Percentiles rank a stretch among this genome's conserved stretches.
Conservation (phyloP, 768 basidiomycete genomes). For the Mycena polygramma region DNA sequence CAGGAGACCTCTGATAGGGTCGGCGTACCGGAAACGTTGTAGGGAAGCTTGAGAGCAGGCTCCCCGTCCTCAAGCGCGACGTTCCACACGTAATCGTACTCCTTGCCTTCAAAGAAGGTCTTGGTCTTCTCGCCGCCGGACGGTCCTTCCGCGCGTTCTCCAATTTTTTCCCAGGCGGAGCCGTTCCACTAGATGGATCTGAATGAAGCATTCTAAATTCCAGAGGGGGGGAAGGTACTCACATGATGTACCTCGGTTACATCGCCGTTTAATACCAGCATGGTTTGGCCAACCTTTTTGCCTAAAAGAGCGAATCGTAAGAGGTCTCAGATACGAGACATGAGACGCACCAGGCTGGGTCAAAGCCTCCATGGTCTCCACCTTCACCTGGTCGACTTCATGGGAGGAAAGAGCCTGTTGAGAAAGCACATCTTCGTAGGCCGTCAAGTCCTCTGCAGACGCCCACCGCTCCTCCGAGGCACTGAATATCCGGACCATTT, state of each 20-base stretch:
- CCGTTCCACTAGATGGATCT: slow-evolving; percentile 79
- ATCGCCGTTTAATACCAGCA: slow-evolving; percentile 88
- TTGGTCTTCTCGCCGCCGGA: slow-evolving; percentile 93
- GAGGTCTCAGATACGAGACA: background rate
- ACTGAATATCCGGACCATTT: slow-evolving; percentile 89
- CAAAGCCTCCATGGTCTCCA: slow-evolving; percentile 90
- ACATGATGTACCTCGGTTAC: slow-evolving; percentile 94
- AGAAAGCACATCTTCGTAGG: slow-evolving; percentile 82
- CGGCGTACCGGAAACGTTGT: slow-evolving; percentile 81
- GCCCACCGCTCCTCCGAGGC: slow-evolving; percentile 81
- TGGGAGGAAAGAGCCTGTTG: slow-evolving; percentile 86
- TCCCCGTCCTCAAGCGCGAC: slow-evolving; percentile 95
- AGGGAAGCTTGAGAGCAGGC: slow-evolving; percentile 94
- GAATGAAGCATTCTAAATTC: background rate
- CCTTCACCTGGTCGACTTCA: slow-evolving; percentile 92
- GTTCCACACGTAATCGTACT: slow-evolving; percentile 99
- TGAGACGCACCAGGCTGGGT: slow-evolving; percentile 70
- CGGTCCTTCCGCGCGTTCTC: slow-evolving; percentile 93
- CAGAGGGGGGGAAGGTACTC: slow-evolving; percentile 36
- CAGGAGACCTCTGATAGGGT: slow-evolving; percentile 5
- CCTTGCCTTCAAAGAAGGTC: slow-evolving; percentile 79
- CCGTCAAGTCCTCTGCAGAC: slow-evolving; percentile 69
- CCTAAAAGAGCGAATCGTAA: slow-evolving; percentile 57
- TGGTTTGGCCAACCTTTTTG: slow-evolving; percentile 93
- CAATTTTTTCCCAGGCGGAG: slow-evolving; percentile 90